phyloP scores from a whole-genome alignment of 2,329 filamentous ascomycete species.

The Colletotrichum magnum region DNA sequence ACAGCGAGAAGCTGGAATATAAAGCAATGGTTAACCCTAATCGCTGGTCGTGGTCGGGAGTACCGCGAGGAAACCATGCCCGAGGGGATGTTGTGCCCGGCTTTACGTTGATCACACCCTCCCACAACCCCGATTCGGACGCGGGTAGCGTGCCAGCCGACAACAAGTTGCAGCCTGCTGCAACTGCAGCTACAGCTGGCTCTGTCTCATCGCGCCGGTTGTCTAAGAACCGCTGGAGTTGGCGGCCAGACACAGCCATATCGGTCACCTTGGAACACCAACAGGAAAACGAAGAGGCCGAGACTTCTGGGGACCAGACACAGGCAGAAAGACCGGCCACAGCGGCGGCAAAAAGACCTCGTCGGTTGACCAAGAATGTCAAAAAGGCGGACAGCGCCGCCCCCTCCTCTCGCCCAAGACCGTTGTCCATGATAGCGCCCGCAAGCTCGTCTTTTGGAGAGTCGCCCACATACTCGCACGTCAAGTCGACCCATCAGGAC shows the following conservation, averaged over 20 bases:
- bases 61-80: slow-evolving; percentile 8
- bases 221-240: slow-evolving; percentile 36
- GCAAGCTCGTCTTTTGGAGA: slow-evolving; percentile 26
- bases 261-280: slow-evolving; percentile 20
- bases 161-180: slow-evolving; percentile 20
- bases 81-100: slow-evolving; percentile 14
- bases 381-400: slow-evolving; percentile 9
- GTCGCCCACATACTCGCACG: slow-evolving; percentile 15
- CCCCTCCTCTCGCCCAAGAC: slow-evolving; percentile 15
- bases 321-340: slow-evolving; percentile 3
- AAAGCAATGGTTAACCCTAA: slow-evolving; percentile 33
- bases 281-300: slow-evolving; percentile 17
- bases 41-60: slow-evolving; percentile 39
- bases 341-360: slow-evolving; percentile 3
- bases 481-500: slow-evolving; percentile 4
- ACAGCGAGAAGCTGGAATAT: slow-evolving; percentile 11
- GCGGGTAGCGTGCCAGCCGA: slow-evolving; percentile 11
- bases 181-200: slow-evolving; percentile 17
- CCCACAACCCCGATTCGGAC: slow-evolving; percentile 5
- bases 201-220: slow-evolving; percentile 30
- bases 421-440: slow-evolving; percentile 29
- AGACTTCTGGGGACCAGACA: slow-evolving; percentile 5
- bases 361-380: slow-evolving; percentile 13
- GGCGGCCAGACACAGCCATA: slow-evolving; percentile 31
- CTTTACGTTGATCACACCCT: slow-evolving; percentile 12